Conservation (phyloP, 2,329 filamentous ascomycete genomes). For the Fusarium citri region DNA sequence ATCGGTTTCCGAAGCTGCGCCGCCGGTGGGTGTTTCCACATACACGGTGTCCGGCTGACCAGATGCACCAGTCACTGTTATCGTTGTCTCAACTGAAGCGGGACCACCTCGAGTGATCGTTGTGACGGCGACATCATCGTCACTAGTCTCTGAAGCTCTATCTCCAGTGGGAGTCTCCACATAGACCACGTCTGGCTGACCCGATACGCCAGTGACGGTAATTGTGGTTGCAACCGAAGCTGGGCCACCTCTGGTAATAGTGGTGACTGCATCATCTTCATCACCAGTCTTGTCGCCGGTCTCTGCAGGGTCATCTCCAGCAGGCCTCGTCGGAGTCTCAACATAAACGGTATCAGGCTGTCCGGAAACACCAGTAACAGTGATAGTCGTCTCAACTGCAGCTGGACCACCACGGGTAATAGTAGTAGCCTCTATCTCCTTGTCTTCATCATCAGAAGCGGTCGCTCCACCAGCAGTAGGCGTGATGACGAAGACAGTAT, state of each 20-base stretch:
- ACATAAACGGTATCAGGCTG: background rate
- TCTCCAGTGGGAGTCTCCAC: too few relatives aligned
- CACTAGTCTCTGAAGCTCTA: too few relatives aligned
- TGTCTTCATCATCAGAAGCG: background rate
- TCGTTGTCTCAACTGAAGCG: background rate
- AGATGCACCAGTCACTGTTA: background rate
- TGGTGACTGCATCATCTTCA: background rate
- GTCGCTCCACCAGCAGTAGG: background rate
- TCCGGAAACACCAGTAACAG: background rate
- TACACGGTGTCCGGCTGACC: constrained; percentile 1
- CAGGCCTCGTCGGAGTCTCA: background rate
- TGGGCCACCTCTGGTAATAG: background rate
- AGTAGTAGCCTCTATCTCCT: background rate
- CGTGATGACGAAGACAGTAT: constrained; percentile 11
- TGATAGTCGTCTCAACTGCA: background rate
- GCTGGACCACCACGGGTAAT: background rate
- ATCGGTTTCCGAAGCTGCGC: too few relatives aligned
- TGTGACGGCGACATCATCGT: too few relatives aligned
- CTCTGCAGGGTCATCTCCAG: too few relatives aligned
- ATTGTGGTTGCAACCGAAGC: too few relatives aligned
- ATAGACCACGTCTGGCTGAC: too few relatives aligned
- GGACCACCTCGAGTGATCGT: background rate
- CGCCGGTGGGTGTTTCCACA: background rate
- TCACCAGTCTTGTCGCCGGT: too few relatives aligned
- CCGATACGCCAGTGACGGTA: too few relatives aligned